phyloP scores from a whole-genome alignment of 352 stramenopile genomes.

The Stramenopiles sp. region DNA sequence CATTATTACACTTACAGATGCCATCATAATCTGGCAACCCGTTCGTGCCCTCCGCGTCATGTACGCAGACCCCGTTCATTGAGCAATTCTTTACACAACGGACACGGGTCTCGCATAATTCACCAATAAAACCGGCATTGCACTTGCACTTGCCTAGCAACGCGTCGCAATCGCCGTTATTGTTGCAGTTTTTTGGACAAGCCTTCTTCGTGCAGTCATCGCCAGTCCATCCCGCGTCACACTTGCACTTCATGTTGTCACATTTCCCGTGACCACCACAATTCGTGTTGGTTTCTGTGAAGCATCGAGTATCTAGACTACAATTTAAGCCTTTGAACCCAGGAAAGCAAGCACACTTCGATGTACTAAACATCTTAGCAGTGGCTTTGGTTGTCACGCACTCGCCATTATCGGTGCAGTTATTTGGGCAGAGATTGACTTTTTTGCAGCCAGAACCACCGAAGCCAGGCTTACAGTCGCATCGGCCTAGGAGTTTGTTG shows the following conservation, averaged over 20 bases:
- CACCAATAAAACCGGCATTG: neutral
- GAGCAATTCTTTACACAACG: neutral
- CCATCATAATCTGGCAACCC: neutral
- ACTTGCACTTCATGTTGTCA: neutral
- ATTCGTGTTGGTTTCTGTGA: neutral
- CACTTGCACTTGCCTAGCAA: neutral
- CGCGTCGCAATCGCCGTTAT: neutral
- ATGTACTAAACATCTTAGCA: neutral
- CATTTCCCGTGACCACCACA: neutral
- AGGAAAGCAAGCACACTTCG: neutral
- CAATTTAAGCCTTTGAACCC: neutral
- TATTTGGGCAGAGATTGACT: neutral
- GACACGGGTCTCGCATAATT: neutral
- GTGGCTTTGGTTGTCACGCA: neutral
- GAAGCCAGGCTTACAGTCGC: neutral
- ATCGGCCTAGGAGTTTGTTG: neutral
- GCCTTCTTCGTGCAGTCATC: neutral
- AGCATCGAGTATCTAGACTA: neutral
- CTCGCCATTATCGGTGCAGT: neutral
- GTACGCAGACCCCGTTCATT: neutral
- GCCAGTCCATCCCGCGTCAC: neutral
- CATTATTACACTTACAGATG: neutral
- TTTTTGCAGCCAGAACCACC: neutral
- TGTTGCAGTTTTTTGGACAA: conserved; percentile 5
- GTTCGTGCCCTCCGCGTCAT: neutral